Evolutionary conservation across 257 asterid species (phyloP).

Genomic region (Solanum piurae): DNA sequence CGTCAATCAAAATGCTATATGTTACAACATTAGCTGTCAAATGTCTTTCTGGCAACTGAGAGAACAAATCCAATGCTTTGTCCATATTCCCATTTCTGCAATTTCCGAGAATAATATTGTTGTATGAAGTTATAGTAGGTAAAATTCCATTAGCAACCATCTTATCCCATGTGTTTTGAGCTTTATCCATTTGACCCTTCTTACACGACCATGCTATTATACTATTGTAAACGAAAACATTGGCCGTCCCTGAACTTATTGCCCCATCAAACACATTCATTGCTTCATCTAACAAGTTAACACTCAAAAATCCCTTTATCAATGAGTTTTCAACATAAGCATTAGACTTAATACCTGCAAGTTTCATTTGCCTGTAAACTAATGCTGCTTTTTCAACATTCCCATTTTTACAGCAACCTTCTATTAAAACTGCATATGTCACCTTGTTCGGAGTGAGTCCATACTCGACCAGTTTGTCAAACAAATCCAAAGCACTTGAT

Average conservation of each 20-base stretch:
- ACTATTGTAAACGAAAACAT: constrained; percentile 51
- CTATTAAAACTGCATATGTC: constrained; percentile 69
- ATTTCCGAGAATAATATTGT: constrained; percentile 52
- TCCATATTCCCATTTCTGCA: constrained; percentile 63
- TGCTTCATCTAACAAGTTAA: constrained; percentile 37
- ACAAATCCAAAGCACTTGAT: constrained; percentile 46
- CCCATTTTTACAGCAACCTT: constrained; percentile 58
- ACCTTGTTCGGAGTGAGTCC: constrained; percentile 64
- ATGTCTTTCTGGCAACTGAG: constrained; percentile 31
- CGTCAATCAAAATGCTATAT: constrained; percentile 59
- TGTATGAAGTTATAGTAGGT: constrained; percentile 46
- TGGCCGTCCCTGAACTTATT: constrained; percentile 43
- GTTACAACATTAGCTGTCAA: constrained; percentile 51
- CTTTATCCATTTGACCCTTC: constrained; percentile 41
- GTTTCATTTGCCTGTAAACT: constrained; percentile 45
- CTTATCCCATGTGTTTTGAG: constrained; percentile 40
- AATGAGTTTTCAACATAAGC: constrained; percentile 45
- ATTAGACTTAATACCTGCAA: constrained; percentile 47
- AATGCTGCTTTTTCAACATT: constrained; percentile 51
- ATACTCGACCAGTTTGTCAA: constrained; percentile 27
- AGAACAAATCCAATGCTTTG: constrained; percentile 33
- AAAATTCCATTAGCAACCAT: constrained; percentile 47
- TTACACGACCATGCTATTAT: constrained; percentile 49
- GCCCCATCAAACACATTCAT: constrained; percentile 39
- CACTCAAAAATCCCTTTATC: constrained; percentile 48